Evolutionary conservation across 257 asterid species (phyloP).

Genomic region (Solanum sitiens): DNA sequence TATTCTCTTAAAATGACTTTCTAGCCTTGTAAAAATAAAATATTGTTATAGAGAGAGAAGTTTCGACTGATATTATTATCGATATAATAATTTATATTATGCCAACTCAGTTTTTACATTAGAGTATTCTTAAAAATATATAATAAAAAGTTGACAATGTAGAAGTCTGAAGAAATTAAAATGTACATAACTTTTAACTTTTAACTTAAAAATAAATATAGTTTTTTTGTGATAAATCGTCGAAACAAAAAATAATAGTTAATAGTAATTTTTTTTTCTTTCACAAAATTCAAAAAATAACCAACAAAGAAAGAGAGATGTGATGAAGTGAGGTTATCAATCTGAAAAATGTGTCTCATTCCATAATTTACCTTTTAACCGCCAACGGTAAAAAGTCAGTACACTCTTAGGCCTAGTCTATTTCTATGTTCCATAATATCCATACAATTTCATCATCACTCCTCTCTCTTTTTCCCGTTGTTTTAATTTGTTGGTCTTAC

Average conservation of each 20-base stretch:
- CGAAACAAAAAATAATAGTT: no score
- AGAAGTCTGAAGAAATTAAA: neutral
- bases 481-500: neutral
- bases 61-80: no score
- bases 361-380: conserved; percentile 4
- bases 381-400: neutral
- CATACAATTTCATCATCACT: neutral
- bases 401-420: neutral
- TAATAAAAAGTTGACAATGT: neutral
- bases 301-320: neutral
- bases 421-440: neutral
- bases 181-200: no score
- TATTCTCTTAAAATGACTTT: neutral
- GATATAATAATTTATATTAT: no score
- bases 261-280: neutral
- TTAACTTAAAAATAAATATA: no score
- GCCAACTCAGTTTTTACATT: no score
- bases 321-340: neutral
- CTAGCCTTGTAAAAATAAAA: neutral
- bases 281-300: neutral
- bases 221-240: no score
- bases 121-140: neutral
- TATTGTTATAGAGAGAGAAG: neutral
- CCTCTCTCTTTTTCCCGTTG: no score
- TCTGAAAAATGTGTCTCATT: conserved; percentile 7